Base-by-base conservation (phyloP, 2,329 filamentous ascomycete genomes). In the Diplodia sapinea region DNA sequence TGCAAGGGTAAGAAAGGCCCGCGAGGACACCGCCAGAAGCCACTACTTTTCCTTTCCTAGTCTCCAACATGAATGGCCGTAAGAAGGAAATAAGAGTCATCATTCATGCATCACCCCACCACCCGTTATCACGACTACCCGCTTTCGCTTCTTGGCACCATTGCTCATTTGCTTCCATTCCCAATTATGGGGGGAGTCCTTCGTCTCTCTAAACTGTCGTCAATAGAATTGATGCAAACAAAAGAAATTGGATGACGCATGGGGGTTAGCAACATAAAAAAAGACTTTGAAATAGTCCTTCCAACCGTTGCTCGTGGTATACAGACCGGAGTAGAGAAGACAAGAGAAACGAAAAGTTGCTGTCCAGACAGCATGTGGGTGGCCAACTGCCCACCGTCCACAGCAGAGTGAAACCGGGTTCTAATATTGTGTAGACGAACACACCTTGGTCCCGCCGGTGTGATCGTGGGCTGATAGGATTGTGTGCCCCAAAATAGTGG, bases 231-330 rank as follows among this genome's bases (percentile, higher is more conserved):
- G 17, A 33, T n/a, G 31, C 31, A 12, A 9, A 33, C 29, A 31
- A 65, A 13, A 29, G 31, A 31, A 51, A n/a, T 5, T n/a, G 26
- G 50, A 62, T 29, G 29, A 49, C 6, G 36, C 51, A 65, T 36
- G 20, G 20, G 13, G 56, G 5, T 2, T 6, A 55, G 57, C 23
- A n/a, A 55, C 9, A n/a, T 13, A 15, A 29, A 43, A 33, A 55
- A 23, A 65, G 9, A 4, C 13, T n/a, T 17, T 43, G n/a, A 6
- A 29, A 36, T 55, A 54, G 20, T 9, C 51, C 13, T 63, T 51
- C 31, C 59, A 51, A 38, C 59, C 29, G n/a, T 63, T n/a, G 31
- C 59, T 63, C 43, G 23, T 36, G 59, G 62, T 54, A 36, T 54
- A 65, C 49, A 54, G 49, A 65, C 20, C 33, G 31, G 31, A 33